Base-by-base conservation (phyloP, 805 yeast genomes). In the Candida rishiriensis region DNA sequence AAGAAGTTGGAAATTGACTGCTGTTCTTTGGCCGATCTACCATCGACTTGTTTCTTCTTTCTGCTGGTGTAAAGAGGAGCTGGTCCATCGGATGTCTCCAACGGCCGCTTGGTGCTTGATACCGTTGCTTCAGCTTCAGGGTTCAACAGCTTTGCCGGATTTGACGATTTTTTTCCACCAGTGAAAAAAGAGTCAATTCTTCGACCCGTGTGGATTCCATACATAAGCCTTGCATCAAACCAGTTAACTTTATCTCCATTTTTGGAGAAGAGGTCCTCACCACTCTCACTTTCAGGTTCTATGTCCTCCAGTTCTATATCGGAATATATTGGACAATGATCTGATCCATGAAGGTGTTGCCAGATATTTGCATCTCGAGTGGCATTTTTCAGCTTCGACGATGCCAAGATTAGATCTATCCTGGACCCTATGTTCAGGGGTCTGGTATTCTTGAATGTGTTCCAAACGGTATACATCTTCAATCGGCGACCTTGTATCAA, bases 391-490 rank as follows among this genome's bases (percentile, higher is more conserved):
- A 84, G 48, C 0, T 51, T 53, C 9, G 64, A 49, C 21, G 84
- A 74, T 0, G 75, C 63, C 7, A 89, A 61, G 6, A 91, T 81
- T 52, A 83, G 74, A 61, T 91, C 99, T 18, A 91, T 83, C 42
- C 99, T 70, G 2, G 97, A 85, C 0, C 99, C 97, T 61, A 75
- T 85, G 57, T 91, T 91, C 1, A 83, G 70, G 1, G 93, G 89
- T 29, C 99, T 66, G 16, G 85, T 75, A 53, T 85, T 85, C 41
- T 78, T 76, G 52, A 81, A 64, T 2, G 89, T 85, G 62, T 89
- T 90, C 99, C 99, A 91, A 38, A 90, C 93, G 0, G 97, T 89
- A 59, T 85, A 93, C 77, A 89, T 71, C 17, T 77, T 80, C 55
- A 75, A 59, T 39, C 80, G 68, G 13, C 83, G 64, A 1, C 84